These are phyloP conservation scores for Actinidia arguta DNA, from an alignment of 179 eudicot species.

Conservation along the genomic window DNA sequence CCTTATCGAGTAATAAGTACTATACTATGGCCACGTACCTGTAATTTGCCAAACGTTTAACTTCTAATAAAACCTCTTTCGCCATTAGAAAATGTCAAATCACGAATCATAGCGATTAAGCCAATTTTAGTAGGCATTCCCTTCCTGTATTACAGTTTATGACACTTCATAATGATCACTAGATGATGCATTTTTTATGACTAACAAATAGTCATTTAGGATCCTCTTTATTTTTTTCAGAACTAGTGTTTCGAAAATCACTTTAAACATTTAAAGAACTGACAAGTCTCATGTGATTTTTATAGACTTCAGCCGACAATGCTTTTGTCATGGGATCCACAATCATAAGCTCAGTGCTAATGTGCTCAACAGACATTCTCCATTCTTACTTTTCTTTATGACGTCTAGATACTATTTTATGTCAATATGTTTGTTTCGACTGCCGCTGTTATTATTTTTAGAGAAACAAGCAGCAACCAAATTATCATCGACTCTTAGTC, in stretches of 20 bases:
- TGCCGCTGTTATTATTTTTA: neutral
- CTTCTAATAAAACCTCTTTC: neutral
- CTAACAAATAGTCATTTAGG: too few relatives aligned
- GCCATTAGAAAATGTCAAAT: neutral
- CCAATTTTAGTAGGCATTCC: neutral
- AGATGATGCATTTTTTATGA: neutral
- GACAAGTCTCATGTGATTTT: neutral
- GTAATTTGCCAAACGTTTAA: too few relatives aligned
- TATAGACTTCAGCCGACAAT: neutral
- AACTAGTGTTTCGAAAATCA: too few relatives aligned
- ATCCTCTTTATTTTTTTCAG: too few relatives aligned
- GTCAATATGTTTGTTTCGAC: neutral
- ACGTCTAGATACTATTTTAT: conserved; percentile 2
- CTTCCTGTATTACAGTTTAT: neutral
- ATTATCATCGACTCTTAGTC: conserved; percentile 6
- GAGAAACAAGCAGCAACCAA: neutral
- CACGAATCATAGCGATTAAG: conserved; percentile 8
- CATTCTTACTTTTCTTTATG: neutral
- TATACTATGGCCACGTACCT: neutral
- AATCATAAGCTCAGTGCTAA: neutral
- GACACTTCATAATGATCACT: neutral
- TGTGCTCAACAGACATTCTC: neutral
- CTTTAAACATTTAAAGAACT: neutral
- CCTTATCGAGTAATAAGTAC: neutral
- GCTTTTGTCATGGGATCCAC: conserved; percentile 14